Base-by-base conservation (phyloP, 192 early-diverging fungal genomes). In the Coemansia sp. region DNA sequence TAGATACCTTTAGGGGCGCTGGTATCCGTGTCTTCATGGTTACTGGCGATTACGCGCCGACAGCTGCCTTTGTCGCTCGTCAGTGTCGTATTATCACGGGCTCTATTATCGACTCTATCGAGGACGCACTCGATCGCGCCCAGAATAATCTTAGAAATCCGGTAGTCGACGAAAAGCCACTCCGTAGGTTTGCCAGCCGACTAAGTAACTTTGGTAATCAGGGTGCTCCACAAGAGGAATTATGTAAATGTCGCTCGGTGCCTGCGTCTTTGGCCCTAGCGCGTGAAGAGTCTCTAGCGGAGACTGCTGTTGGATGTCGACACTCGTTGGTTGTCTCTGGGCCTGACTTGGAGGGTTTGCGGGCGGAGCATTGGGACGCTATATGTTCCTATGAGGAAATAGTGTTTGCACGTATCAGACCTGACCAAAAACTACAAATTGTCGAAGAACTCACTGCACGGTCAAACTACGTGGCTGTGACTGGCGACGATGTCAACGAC, bases 401-500 rank as follows among this genome's bases (percentile, higher is more conserved):
- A 46, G 90, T 90, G 49, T 96, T 96, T 90, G 92, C 92, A 15
- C 88, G 95, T n/a, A 95, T 93, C 24, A 91, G 92, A 20, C 93
- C 95, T 11, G 92, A 94, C 65, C 95, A 95, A 73, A 96, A 96
- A 72, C 87, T 95, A 20, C 75, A 87, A 76, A 93, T 96, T 67
- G 91, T 97, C 36, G 85, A 90, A 65, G 86, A 90, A 69, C 85
- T 93, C 62, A 88, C 92, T 65, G 80, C 77, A 10, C 89, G 92
- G 70, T 90, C 87, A 47, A 81, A 86, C 66, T 71, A 87, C 6
- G 93, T 97, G 10, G 95, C 89, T 2, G 93, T 95, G n/a, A 95
- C 93, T 29, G 95, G 95, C 65, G 95, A 97, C 74, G 96, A 94
- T 62, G 92, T 94, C 13, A 96, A 96, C 73, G 96, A 97, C 67